Conservation (phyloP, 306 rosid genomes). For the Malus fusca region DNA sequence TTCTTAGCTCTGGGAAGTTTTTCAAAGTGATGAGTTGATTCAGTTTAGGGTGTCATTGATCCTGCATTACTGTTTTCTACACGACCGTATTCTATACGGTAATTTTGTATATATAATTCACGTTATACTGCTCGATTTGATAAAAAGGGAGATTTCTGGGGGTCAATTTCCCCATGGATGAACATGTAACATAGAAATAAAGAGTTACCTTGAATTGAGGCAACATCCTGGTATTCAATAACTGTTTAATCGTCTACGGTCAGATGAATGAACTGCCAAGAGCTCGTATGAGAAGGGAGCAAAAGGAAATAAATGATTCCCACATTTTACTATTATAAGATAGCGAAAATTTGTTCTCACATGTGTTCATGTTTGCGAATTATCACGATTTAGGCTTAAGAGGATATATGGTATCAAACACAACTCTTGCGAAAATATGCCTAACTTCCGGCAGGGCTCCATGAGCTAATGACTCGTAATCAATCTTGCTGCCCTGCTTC, state of each 20-base stretch:
- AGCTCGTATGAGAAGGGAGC: neutral
- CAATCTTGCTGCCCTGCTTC: constrained; percentile 50
- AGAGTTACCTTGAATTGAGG: neutral
- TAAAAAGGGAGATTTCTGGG: neutral
- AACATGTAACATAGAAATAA: neutral
- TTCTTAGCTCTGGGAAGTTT: neutral
- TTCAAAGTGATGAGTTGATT: neutral
- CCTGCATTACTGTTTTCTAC: neutral
- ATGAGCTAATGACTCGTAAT: constrained; percentile 41
- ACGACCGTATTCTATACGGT: too few relatives aligned
- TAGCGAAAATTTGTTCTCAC: neutral
- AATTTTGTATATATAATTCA: neutral
- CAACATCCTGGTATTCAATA: neutral
- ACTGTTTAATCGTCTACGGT: neutral
- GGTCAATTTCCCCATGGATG: neutral
- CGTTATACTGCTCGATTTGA: neutral
- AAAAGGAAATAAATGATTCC: neutral
- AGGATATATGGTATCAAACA: constrained; percentile 68
- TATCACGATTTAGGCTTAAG: constrained; percentile 17
- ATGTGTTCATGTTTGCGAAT: neutral
- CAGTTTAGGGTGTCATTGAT: neutral
- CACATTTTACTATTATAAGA: neutral
- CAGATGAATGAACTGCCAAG: neutral
- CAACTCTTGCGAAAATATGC: constrained; percentile 64
- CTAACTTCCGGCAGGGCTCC: constrained; percentile 49